A percentile compares a stretch with the other conserved stretches of the same genome.
Evolutionary conservation across 2,329 filamentous ascomycete species (phyloP).

Genomic region (Clarireedia sp.): DNA sequence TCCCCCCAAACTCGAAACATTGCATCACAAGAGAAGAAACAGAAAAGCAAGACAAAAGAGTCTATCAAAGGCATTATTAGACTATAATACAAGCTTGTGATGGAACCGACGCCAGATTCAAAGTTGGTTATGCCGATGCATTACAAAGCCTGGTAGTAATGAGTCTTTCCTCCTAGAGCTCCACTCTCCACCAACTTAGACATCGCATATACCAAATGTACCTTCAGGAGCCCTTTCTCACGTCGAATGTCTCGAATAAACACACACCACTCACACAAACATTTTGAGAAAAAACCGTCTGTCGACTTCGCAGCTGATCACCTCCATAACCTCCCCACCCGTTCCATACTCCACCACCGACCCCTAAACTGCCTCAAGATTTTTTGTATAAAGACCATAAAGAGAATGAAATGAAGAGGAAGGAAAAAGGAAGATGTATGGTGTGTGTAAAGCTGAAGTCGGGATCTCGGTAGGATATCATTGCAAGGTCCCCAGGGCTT

Average conservation of each 20-base stretch:
- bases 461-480: conserved; percentile 30
- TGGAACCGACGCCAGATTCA: conserved; percentile 9
- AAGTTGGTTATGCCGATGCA: conserved; percentile 7
- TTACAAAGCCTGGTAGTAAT: conserved; percentile 4
- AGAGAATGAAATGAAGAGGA: conserved; percentile 17
- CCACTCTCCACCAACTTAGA: conserved; percentile 13
- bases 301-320: conserved; percentile 16
- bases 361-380: conserved; percentile 22
- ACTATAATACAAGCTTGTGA: conserved; percentile 10
- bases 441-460: conserved; percentile 20
- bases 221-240: conserved; percentile 22
- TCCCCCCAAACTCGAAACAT: neutral
- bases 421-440: conserved; percentile 17
- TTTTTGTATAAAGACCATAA: conserved; percentile 22
- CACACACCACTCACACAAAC: conserved; percentile 4
- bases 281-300: conserved; percentile 15
- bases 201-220: conserved; percentile 15
- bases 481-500: conserved; percentile 27
- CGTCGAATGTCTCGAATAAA: conserved; percentile 4
- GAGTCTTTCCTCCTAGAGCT: conserved; percentile 9
- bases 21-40: conserved; percentile 1
- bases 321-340: conserved; percentile 14
- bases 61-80: conserved; percentile 10
- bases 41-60: neutral
- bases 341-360: neutral